Conservation (phyloP, 257 asterid species). For the Datura wrightii region DNA sequence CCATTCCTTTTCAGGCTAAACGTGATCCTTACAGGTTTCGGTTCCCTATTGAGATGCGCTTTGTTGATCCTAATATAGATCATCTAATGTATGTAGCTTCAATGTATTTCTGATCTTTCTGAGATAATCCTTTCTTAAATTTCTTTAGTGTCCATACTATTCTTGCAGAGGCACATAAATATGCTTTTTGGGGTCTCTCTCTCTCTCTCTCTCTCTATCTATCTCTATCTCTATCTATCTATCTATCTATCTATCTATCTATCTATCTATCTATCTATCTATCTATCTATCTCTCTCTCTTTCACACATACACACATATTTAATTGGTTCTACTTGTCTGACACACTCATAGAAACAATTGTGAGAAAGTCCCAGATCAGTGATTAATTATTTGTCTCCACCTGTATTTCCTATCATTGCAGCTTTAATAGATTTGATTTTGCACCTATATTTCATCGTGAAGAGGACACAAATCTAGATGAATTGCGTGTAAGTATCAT, state of each 20-base stretch:
- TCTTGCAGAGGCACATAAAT: slow-evolving; percentile 10
- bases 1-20: slow-evolving; percentile 72
- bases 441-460: slow-evolving; percentile 95
- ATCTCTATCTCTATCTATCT: too few relatives aligned
- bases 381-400: not conserved
- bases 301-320: not conserved
- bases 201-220: not conserved
- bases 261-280: too few relatives aligned
- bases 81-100: slow-evolving; percentile 73
- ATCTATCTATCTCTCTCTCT: not conserved
- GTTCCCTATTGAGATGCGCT: slow-evolving; percentile 94
- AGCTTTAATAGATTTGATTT: slow-evolving; percentile 86
- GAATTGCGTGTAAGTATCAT: slow-evolving; percentile 84
- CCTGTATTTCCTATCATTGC: slow-evolving; percentile 47
- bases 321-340: slow-evolving; percentile 10
- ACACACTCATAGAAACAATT: not conserved
- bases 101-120: slow-evolving; percentile 14
- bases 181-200: not conserved
- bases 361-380: slow-evolving; percentile 1
- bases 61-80: slow-evolving; percentile 90
- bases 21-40: slow-evolving; percentile 94
- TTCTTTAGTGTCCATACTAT: not conserved
- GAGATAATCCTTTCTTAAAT: not conserved
- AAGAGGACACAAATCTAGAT: slow-evolving; percentile 79
- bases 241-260: too few relatives aligned